Conservation (phyloP, 768 basidiomycete species). For the Mycena indigotica region DNA sequence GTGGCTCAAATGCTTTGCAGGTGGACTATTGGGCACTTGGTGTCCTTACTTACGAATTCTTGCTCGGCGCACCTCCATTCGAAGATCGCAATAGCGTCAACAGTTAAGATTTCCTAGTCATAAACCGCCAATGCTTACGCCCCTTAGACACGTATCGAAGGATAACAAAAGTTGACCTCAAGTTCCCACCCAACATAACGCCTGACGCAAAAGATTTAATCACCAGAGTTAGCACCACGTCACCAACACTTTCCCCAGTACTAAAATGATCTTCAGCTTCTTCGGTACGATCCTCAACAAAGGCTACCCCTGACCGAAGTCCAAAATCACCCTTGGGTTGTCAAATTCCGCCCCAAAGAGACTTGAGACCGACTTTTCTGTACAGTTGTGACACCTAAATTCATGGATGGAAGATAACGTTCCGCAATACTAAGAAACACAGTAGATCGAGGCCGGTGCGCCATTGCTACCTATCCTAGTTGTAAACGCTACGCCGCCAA, state of each 20-base stretch:
- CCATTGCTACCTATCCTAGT: constrained; percentile 7
- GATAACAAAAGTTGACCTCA: constrained; percentile 85
- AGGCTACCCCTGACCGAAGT: constrained; percentile 78
- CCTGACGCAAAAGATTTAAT: constrained; percentile 71
- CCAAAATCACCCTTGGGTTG: constrained; percentile 84
- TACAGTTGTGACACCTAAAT: too few species aligned
- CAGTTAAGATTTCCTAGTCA: constrained; percentile 48
- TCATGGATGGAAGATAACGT: too few species aligned
- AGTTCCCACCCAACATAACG: constrained; percentile 59
- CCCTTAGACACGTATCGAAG: constrained; percentile 81
- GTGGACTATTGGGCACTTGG: constrained; percentile 97
- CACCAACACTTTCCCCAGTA: too few species aligned
- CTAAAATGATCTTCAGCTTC: constrained; percentile 66
- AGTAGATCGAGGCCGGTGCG: constrained; percentile 5
- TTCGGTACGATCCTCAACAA: constrained; percentile 78
- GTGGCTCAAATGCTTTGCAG: not conserved
- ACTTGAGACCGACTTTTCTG: constrained; percentile 7
- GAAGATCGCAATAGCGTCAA: constrained; percentile 40
- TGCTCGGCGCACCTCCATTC: constrained; percentile 66
- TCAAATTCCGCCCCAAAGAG: constrained; percentile 61
- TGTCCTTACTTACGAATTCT: constrained; percentile 91
- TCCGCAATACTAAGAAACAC: constrained; percentile 5
- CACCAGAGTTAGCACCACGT: constrained; percentile 45
- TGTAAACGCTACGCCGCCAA: constrained; percentile 19
- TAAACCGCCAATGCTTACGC: not conserved